Evolutionary conservation across 2,329 filamentous ascomycete genomes (phyloP).

Genomic region (Thermoascus crustaceus): DNA sequence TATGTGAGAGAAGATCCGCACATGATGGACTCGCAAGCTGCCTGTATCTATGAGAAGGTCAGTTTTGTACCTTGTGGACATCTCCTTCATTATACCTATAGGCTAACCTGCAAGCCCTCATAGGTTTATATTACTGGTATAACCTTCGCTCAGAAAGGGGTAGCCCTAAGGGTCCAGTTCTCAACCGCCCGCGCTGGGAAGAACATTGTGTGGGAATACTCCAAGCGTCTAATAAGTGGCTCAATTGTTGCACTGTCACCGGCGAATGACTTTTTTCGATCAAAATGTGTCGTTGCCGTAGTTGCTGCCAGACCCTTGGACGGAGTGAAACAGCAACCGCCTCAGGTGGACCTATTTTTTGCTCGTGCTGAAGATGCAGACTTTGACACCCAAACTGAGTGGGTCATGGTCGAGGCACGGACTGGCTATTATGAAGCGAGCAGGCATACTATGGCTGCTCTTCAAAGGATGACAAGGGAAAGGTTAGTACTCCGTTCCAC

Average conservation of each 20-base stretch:
- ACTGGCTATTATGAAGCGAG: conserved; percentile 69
- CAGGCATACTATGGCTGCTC: conserved; percentile 61
- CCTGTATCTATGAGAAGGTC: conserved; percentile 66
- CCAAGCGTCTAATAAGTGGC: conserved; percentile 49
- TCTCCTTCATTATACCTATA: neutral
- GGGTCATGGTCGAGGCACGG: conserved; percentile 71
- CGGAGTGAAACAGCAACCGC: conserved; percentile 57
- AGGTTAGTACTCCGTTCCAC: conserved; percentile 22
- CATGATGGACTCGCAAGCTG: conserved; percentile 50
- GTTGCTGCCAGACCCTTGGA: conserved; percentile 62
- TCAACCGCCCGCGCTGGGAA: conserved; percentile 58
- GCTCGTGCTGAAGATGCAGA: conserved; percentile 50
- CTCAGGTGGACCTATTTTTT: conserved; percentile 70
- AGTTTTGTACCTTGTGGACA: neutral
- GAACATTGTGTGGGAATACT: conserved; percentile 60
- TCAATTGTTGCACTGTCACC: conserved; percentile 49
- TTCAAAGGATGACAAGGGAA: conserved; percentile 59
- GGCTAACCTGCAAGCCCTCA: neutral
- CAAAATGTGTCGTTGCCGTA: conserved; percentile 59
- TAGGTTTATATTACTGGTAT: conserved; percentile 62
- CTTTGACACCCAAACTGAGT: conserved; percentile 61
- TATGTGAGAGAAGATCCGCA: conserved; percentile 45
- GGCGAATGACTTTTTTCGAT: conserved; percentile 52
- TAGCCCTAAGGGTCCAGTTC: conserved; percentile 62
- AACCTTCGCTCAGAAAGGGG: conserved; percentile 53